Evolutionary conservation across 1,139 yeast genomes (phyloP).

Genomic region (Yamadazyma jaroonii): DNA sequence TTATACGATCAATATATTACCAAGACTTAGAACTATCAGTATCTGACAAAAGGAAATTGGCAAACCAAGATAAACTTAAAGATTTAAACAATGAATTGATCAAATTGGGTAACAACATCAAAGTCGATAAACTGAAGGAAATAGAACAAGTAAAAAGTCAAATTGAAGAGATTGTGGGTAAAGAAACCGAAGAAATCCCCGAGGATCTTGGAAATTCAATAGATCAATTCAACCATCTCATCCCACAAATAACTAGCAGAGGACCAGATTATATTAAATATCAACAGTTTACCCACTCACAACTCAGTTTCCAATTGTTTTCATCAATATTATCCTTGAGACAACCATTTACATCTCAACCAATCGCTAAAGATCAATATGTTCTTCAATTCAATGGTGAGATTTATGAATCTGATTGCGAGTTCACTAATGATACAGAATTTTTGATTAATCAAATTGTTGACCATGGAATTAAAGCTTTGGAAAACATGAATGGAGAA

Average conservation of each 20-base stretch:
- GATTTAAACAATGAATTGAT: slow-evolving; percentile 20
- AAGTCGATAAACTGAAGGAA: slow-evolving; percentile 18
- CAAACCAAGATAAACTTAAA: slow-evolving; percentile 23
- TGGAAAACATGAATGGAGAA: slow-evolving; percentile 65
- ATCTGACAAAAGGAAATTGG: slow-evolving; percentile 25
- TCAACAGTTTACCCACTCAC: slow-evolving; percentile 12
- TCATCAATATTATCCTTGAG: slow-evolving; percentile 80
- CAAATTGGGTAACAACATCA: slow-evolving; percentile 29
- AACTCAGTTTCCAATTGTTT: slow-evolving; percentile 28
- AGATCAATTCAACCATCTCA: slow-evolving; percentile 23
- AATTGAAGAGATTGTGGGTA: slow-evolving; percentile 16
- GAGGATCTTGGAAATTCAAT: not conserved
- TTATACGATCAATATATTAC: slow-evolving; percentile 14
- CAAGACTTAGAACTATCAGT: slow-evolving; percentile 18
- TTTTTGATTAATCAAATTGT: slow-evolving; percentile 16
- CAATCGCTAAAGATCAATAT: slow-evolving; percentile 32
- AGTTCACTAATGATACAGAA: slow-evolving; percentile 33
- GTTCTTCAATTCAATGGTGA: slow-evolving; percentile 84
- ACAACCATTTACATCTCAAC: slow-evolving; percentile 75
- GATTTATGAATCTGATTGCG: slow-evolving; percentile 60
- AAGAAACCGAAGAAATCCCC: slow-evolving; percentile 7
- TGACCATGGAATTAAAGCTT: slow-evolving; percentile 30
- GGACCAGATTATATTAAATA: slow-evolving; percentile 50
- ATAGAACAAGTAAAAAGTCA: slow-evolving; percentile 14
- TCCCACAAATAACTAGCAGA: slow-evolving; percentile 45